Evolutionary conservation across 257 asterid species (phyloP), one percentile per base, ranked within the genome.

Genomic region (Nicotiana paniculata): DNA sequence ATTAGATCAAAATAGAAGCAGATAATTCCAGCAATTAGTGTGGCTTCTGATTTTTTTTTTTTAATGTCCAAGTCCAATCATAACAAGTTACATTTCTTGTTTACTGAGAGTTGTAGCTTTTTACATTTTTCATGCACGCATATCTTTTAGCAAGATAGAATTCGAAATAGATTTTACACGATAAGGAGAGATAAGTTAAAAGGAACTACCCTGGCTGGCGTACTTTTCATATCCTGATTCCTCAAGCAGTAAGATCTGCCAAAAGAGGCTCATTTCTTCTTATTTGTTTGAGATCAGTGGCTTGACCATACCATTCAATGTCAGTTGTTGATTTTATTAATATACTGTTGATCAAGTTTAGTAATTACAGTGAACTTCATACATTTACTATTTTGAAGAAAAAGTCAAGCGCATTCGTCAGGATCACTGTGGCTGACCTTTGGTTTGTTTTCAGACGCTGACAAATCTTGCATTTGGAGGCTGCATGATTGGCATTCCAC

Each of bases 381-480:
- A 43, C 37, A 70, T 11, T 11, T 70, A 70, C 37, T 21, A 43
- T 21, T 5, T 70, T 43, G 59, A 70, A 21, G 78, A 46, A 39
- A 70, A 3, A 11, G 21, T 21, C 1, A 2, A 39, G 55, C 9
- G 1, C n/a, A 39, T 10, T 70, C 9, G n/a, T 69, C 5, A 17
- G 66, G 54, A 46, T 53, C 82, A 53, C 70, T 81, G 67, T 79
- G 82, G 58, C 72, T 79, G 61, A 83, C 83, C 32, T 68, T 80
- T 70, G 58, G 18, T 76, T 88, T 21, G 75, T 79, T 84, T 54
- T 30, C 92, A 95, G 99, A 96, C 98, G 21, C 81, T 96, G 85
- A 83, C 86, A 80, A 92, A 96, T 88, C 97, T 96, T 83, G 88
- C 91, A 33, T 86, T 90, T 51, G 97, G 97, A 53, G 99, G 99